A percentile compares a stretch with the other conserved stretches of the same genome.
Conservation (phyloP, 2,329 filamentous ascomycete genomes). For the Thielaviopsis punctulata region DNA sequence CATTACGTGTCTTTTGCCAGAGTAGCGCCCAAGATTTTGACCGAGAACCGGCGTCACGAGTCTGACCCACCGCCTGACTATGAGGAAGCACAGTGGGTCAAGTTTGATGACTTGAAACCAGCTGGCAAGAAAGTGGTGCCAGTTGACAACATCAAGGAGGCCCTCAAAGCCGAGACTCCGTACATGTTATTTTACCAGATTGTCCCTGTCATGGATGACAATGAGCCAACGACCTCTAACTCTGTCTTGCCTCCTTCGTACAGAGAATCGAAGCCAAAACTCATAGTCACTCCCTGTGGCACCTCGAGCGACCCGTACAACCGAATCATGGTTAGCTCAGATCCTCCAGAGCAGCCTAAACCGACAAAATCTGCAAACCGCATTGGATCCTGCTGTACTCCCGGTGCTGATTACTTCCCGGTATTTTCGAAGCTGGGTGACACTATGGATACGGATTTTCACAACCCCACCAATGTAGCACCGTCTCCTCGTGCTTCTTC, state of each 20-base stretch:
- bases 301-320: neutral
- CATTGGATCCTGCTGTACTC: neutral
- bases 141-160: slow-evolving; percentile 60
- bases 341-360: slow-evolving; percentile 19
- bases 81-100: slow-evolving; percentile 65
- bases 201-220: slow-evolving; percentile 62
- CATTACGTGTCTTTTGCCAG: slow-evolving; percentile 82
- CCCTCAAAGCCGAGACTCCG: slow-evolving; percentile 72
- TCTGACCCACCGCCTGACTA: slow-evolving; percentile 46
- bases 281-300: neutral
- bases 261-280: slow-evolving; percentile 28
- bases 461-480: neutral
- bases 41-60: slow-evolving; percentile 38
- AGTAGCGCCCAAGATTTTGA: slow-evolving; percentile 46
- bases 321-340: neutral
- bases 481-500: slow-evolving; percentile 8
- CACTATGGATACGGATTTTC: neutral
- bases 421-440: slow-evolving; percentile 2
- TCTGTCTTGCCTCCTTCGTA: slow-evolving; percentile 42
- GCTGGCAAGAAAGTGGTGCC: slow-evolving; percentile 50
- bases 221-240: slow-evolving; percentile 29
- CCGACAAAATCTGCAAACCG: neutral
- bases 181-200: slow-evolving; percentile 95
- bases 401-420: slow-evolving; percentile 3
- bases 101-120: slow-evolving; percentile 66